These are phyloP conservation scores for Fusarium pseudograminearum DNA, from an alignment of 2,329 filamentous ascomycete species.

Conservation along the genomic window DNA sequence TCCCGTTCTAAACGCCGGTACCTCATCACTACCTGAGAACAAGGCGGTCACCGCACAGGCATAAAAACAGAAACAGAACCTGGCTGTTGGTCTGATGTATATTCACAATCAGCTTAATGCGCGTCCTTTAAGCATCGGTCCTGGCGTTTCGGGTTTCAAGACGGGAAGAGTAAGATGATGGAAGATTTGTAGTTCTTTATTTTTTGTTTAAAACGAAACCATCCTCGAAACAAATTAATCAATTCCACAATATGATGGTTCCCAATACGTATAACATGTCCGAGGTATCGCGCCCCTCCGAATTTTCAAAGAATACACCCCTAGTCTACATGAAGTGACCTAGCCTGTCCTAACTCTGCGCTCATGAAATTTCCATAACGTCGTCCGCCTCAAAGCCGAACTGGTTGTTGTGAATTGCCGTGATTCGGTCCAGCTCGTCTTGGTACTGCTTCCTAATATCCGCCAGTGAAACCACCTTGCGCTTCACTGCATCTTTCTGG, in stretches of 20 bases:
- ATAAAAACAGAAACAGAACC: conserved; percentile 26
- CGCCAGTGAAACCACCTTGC: conserved; percentile 84
- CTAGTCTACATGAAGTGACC: conserved; percentile 42
- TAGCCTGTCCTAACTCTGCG: conserved; percentile 19
- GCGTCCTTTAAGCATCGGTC: conserved; percentile 55
- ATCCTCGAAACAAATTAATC: conserved; percentile 42
- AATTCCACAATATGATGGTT: conserved; percentile 45
- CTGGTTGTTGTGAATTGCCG: conserved; percentile 87
- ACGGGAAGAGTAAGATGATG: conserved; percentile 44
- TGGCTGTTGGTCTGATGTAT: conserved; percentile 33
- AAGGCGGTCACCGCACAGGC: conserved; percentile 56
- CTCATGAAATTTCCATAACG: conserved; percentile 64
- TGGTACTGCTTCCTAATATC: conserved; percentile 92
- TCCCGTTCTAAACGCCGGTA: conserved; percentile 52
- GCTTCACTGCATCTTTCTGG: conserved; percentile 59
- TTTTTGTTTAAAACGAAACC: conserved; percentile 35
- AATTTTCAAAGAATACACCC: conserved; percentile 43
- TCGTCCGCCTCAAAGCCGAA: conserved; percentile 78
- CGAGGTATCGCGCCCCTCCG: conserved; percentile 50
- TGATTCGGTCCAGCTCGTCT: conserved; percentile 87
- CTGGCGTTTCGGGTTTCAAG: conserved; percentile 54
- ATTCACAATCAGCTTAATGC: conserved; percentile 45
- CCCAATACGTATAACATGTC: conserved; percentile 41
- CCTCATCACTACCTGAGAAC: conserved; percentile 59
- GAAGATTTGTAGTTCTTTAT: conserved; percentile 42